Evolutionary conservation across 1,139 yeast species (phyloP).

Genomic region (Insectozyma bohioensis): DNA sequence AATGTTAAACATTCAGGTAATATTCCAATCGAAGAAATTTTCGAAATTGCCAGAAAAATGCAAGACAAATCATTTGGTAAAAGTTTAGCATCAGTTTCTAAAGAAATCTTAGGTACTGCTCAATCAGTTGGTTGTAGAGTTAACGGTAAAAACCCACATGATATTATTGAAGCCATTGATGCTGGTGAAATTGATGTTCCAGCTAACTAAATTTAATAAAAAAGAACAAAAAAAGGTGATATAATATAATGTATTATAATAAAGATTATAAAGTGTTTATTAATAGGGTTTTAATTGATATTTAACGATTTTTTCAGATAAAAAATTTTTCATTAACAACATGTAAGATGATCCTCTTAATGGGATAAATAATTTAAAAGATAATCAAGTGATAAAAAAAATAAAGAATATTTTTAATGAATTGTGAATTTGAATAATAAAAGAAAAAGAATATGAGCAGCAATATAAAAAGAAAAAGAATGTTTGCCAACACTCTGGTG

Average conservation of each 20-base stretch:
- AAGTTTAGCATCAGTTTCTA: conserved; percentile 93
- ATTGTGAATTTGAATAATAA: not conserved
- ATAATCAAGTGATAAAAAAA: conserved; percentile 2
- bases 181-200: conserved; percentile 98
- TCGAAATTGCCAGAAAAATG: conserved; percentile 98
- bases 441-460: not conserved
- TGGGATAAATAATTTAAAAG: too few relatives aligned
- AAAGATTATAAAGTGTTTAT: conserved; percentile 14
- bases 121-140: conserved; percentile 99
- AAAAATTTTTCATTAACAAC: too few relatives aligned
- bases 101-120: conserved; percentile 99
- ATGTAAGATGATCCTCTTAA: too few relatives aligned
- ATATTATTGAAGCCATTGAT: conserved; percentile 95
- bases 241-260: conserved; percentile 3
- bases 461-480: conserved; percentile 6
- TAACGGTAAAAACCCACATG: conserved; percentile 99
- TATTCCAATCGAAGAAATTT: conserved; percentile 95
- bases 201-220: conserved; percentile 64
- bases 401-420: conserved; percentile 2
- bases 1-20: conserved; percentile 99
- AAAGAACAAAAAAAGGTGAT: not conserved
- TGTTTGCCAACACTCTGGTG: conserved; percentile 98
- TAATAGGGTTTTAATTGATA: conserved; percentile 20
- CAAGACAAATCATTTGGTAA: conserved; percentile 97
- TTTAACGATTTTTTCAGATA: conserved; percentile 16